Conservation (phyloP, 148 eudicot species). For the Camellia granthamiana region DNA sequence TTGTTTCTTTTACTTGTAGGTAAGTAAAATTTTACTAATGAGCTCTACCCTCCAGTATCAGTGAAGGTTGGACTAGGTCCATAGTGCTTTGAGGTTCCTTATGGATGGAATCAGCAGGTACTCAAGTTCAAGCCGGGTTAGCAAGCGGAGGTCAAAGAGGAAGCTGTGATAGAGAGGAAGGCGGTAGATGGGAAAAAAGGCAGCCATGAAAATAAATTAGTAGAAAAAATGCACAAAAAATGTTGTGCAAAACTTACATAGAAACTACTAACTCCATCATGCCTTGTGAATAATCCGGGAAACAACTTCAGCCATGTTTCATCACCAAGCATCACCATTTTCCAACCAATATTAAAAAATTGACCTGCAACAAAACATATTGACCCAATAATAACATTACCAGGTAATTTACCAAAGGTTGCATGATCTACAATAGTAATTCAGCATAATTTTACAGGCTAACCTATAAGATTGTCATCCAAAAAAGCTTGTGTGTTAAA, state of each 20-base stretch:
- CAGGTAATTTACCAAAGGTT: background rate
- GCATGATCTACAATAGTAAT: background rate
- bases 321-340: constrained; percentile 97
- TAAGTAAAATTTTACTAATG: too few species aligned
- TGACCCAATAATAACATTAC: background rate
- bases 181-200: background rate
- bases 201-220: background rate
- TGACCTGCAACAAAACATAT: constrained; percentile 53
- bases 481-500: constrained; percentile 85
- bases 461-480: constrained; percentile 91
- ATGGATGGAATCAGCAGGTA: too few species aligned
- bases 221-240: background rate
- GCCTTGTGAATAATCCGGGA: constrained; percentile 64
- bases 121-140: too few species aligned
- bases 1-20: too few species aligned
- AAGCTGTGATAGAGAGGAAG: too few species aligned
- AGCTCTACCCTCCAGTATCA: too few species aligned
- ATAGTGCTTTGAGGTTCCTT: too few species aligned
- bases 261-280: constrained; percentile 96
- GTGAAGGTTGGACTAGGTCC: too few species aligned
- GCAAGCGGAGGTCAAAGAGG: too few species aligned
- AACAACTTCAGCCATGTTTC: constrained; percentile 97
- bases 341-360: constrained; percentile 84
- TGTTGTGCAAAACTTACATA: constrained; percentile 54
- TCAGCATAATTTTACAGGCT: constrained; percentile 18